Evolutionary conservation across 1,284 basidiomycete genomes (phyloP), one percentile per base, ranked within the genome.

Genomic region (Pisolithus thermaeus): DNA sequence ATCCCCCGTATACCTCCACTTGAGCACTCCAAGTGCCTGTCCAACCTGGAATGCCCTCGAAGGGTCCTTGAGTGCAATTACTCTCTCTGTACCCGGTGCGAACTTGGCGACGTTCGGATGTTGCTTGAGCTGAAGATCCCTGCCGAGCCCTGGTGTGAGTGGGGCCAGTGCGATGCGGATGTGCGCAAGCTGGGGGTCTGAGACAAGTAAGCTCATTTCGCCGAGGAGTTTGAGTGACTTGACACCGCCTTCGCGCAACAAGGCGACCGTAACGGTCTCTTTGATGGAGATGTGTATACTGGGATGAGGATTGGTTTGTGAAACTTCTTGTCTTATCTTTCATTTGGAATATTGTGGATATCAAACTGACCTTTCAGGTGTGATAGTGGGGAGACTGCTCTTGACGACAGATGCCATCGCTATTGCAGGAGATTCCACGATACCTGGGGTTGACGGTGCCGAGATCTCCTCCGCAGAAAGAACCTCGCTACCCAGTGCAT

Each of bases 21-120:
- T 92, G 59, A 99, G 73, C 12, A 97, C 92, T 18, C 88, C 88
- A 37, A 98, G 74, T 30, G 82, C 77, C 68, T 96, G 92, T 27
- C 87, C 85, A 50, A 97, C 84, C 0, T 93, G 96, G 81, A 97
- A 97, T 8, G 83, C 74, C 58, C 86, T 78, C 47, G 83, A 79
- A 1, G 87, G 66, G 65, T 98, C 95, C 69, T 94, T 95, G 59
- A 98, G 76, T 7, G 85, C 85, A 51, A 98, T 80, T 35, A 89
- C 72, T 45, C 88, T 82, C 42, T 73, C 72, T 9, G 25, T 14
- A 1, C 79, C 79, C 47, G 87, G 83, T 0, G 74, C 75, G 56
- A 94, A 92, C 72, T 94, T 97, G 61, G 87, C 90, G 6, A 97
- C 90, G 56, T 97, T 90, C 7, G 96, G 95, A 64, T 97, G 95